Evolutionary conservation across 2,329 filamentous ascomycete genomes (phyloP).

Genomic region (Pestalotiopsis fici): DNA sequence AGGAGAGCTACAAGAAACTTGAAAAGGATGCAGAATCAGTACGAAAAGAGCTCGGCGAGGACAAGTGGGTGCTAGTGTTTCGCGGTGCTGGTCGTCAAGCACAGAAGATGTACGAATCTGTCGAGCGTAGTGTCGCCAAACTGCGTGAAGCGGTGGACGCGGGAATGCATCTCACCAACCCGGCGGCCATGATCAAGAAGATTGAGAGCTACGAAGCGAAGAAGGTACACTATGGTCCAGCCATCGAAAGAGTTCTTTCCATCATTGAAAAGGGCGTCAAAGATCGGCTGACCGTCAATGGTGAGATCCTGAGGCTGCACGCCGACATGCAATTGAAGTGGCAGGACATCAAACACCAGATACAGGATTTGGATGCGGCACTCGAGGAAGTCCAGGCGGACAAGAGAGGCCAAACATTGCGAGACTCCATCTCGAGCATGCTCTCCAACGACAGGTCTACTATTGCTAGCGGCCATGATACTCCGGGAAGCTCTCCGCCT

Average conservation of each 20-base stretch:
- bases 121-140: constrained; percentile 83
- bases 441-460: constrained; percentile 79
- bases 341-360: constrained; percentile 73
- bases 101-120: constrained; percentile 94
- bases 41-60: constrained; percentile 87
- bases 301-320: constrained; percentile 86
- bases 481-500: constrained; percentile 67
- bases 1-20: constrained; percentile 84
- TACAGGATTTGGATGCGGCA: constrained; percentile 72
- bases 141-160: constrained; percentile 78
- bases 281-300: constrained; percentile 94
- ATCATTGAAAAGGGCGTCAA: constrained; percentile 97
- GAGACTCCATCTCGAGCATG: constrained; percentile 92
- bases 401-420: constrained; percentile 70
- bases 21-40: constrained; percentile 89
- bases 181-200: constrained; percentile 72
- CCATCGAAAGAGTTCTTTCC: constrained; percentile 85
- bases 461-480: constrained; percentile 68
- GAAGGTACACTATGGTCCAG: constrained; percentile 89
- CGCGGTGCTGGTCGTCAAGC: constrained; percentile 89
- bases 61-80: constrained; percentile 95
- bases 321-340: constrained; percentile 84
- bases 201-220: constrained; percentile 94
- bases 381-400: constrained; percentile 73
- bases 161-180: constrained; percentile 72